Evolutionary conservation across 164 flowering plant species (phyloP).

Genomic region (Aristolochia californica): DNA sequence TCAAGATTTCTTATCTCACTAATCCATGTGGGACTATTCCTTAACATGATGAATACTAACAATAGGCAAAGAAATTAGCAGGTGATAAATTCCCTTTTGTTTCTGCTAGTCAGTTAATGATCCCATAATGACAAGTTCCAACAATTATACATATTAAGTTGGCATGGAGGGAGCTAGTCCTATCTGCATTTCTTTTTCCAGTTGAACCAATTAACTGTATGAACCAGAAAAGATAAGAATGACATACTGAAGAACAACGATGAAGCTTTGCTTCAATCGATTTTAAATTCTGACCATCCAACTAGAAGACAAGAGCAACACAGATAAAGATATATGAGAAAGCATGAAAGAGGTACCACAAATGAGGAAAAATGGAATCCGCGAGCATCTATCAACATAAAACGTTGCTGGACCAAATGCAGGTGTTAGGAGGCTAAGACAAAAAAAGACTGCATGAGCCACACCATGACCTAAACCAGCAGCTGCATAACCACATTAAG

Average conservation of each 20-base stretch:
- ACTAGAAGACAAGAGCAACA: background rate
- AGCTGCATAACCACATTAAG: slow-evolving; percentile 45
- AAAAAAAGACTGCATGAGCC: slow-evolving; percentile 95
- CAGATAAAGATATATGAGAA: background rate
- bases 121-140: too few species aligned
- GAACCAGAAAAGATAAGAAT: background rate
- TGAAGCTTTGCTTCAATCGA: slow-evolving; percentile 2
- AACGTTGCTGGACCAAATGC: slow-evolving; percentile 95
- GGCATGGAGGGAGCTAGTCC: too few species aligned
- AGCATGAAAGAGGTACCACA: slow-evolving; percentile 35
- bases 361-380: slow-evolving; percentile 78
- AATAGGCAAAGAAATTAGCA: too few species aligned
- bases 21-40: too few species aligned
- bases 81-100: too few species aligned
- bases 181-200: background rate
- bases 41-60: too few species aligned
- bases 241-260: background rate
- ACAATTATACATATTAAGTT: too few species aligned
- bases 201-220: background rate
- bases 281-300: background rate
- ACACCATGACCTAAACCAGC: slow-evolving; percentile 96
- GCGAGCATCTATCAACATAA: slow-evolving; percentile 67
- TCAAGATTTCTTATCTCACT: too few species aligned
- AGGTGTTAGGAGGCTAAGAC: slow-evolving; percentile 84
- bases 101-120: too few species aligned